Evolutionary conservation across 306 rosid genomes (phyloP).

Genomic region (Nissolia schottii): DNA sequence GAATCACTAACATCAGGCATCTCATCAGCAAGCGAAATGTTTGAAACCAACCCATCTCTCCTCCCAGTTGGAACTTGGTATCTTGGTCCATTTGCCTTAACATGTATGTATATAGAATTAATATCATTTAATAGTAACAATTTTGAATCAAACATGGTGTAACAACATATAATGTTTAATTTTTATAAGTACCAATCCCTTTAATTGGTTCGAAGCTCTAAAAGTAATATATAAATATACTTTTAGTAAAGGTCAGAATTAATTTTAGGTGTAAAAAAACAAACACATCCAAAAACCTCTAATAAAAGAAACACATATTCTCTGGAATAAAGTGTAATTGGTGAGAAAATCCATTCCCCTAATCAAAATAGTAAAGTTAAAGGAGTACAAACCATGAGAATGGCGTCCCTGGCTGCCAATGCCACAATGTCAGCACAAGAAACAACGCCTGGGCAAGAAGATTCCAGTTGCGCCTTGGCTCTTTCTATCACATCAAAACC

Average conservation of each 20-base stretch:
- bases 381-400: slow-evolving; percentile 42
- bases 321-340: too few relatives aligned
- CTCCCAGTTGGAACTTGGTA: slow-evolving; percentile 74
- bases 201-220: too few relatives aligned
- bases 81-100: slow-evolving; percentile 60
- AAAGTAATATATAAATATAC: too few relatives aligned
- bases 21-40: slow-evolving; percentile 41
- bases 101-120: neutral
- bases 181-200: too few relatives aligned
- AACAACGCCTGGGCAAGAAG: slow-evolving; percentile 59
- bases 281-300: neutral
- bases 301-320: too few relatives aligned
- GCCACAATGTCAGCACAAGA: slow-evolving; percentile 90
- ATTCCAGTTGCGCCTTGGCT: slow-evolving; percentile 67
- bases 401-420: slow-evolving; percentile 87
- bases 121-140: neutral
- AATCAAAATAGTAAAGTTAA: too few relatives aligned
- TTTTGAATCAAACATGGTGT: neutral
- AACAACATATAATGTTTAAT: too few relatives aligned
- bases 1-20: slow-evolving; percentile 87
- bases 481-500: slow-evolving; percentile 75
- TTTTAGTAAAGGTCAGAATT: too few relatives aligned
- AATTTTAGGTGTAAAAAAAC: too few relatives aligned
- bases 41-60: slow-evolving; percentile 72
- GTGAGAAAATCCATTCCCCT: too few relatives aligned